These are phyloP conservation scores for Pelargonium citronellum DNA, from an alignment of 441 rosid species.

Conservation along the genomic window DNA sequence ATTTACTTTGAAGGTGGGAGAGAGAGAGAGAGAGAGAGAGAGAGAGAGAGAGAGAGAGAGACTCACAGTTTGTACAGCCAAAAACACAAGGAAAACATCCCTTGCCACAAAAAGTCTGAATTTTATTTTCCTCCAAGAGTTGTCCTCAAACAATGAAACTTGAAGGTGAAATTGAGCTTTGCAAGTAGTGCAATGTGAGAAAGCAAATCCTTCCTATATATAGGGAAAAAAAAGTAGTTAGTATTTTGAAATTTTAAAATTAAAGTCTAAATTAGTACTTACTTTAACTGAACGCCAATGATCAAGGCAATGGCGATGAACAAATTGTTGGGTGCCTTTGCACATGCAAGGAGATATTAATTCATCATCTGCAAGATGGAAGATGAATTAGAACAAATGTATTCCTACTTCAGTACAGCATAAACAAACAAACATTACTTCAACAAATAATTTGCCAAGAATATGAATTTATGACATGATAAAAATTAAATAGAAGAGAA, in stretches of 20 bases:
- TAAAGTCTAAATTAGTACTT: neutral
- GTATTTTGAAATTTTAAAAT: neutral
- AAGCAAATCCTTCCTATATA: constrained; percentile 80
- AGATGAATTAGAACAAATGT: constrained; percentile 2
- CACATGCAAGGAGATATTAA: constrained; percentile 98
- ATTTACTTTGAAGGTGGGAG: neutral
- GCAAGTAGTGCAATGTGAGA: constrained; percentile 89
- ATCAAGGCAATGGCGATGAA: constrained; percentile 89
- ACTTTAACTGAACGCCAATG: constrained; percentile 97
- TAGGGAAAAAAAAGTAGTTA: neutral
- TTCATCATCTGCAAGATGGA: constrained; percentile 56
- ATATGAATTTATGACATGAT: neutral
- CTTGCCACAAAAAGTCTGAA: constrained; percentile 93
- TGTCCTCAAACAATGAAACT: constrained; percentile 66
- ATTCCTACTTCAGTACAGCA: neutral
- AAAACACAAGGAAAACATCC: constrained; percentile 81
- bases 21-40: no score
- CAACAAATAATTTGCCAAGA: neutral
- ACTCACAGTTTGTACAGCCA: constrained; percentile 34
- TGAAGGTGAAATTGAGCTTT: constrained; percentile 84
- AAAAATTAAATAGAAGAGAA: no score
- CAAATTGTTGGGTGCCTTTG: constrained; percentile 97
- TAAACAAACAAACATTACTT: neutral
- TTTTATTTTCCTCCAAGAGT: constrained; percentile 78
- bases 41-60: no score